Conservation (phyloP, 1,284 basidiomycete species). For the Coniferiporia weirii region DNA sequence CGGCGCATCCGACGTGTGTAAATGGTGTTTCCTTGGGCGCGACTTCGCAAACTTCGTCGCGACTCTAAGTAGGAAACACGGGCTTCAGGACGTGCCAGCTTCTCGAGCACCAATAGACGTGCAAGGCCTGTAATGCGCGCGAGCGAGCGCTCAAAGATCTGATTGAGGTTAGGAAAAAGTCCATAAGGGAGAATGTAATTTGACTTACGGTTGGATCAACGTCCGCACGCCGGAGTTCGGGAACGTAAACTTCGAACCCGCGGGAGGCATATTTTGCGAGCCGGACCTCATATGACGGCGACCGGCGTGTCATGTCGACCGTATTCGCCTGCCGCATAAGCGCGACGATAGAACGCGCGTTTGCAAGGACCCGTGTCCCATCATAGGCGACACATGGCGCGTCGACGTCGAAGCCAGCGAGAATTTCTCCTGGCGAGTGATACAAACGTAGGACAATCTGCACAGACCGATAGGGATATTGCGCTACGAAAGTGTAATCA, state of each 20-base stretch:
- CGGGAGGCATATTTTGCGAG: slow-evolving; percentile 50
- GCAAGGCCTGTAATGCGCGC: slow-evolving; percentile 51
- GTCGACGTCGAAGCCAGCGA: slow-evolving; percentile 60
- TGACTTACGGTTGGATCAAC: slow-evolving; percentile 49
- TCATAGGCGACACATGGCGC: slow-evolving; percentile 53
- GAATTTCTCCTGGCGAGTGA: slow-evolving; percentile 51
- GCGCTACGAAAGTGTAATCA: slow-evolving; percentile 31
- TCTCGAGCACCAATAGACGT: slow-evolving; percentile 54
- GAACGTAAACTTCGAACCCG: slow-evolving; percentile 51
- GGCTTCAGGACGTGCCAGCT: slow-evolving; percentile 36
- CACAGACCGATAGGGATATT: slow-evolving; percentile 55
- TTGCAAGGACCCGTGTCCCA: slow-evolving; percentile 49
- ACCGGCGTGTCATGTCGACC: slow-evolving; percentile 51
- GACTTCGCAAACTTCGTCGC: slow-evolving; percentile 43
- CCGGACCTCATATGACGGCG: slow-evolving; percentile 57
- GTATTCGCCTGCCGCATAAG: slow-evolving; percentile 60
- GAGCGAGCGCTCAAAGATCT: slow-evolving; percentile 59
- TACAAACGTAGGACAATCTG: slow-evolving; percentile 56
- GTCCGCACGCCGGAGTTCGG: slow-evolving; percentile 41
- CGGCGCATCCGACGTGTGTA: slow-evolving; percentile 26
- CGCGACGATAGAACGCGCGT: slow-evolving; percentile 48
- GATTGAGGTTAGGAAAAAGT: background rate
- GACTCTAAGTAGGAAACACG: slow-evolving; percentile 41
- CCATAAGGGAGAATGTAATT: too few species aligned
- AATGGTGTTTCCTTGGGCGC: slow-evolving; percentile 29